phyloP scores from a whole-genome alignment of 805 yeast genomes.

The Dipodascopsis uninucleata region DNA sequence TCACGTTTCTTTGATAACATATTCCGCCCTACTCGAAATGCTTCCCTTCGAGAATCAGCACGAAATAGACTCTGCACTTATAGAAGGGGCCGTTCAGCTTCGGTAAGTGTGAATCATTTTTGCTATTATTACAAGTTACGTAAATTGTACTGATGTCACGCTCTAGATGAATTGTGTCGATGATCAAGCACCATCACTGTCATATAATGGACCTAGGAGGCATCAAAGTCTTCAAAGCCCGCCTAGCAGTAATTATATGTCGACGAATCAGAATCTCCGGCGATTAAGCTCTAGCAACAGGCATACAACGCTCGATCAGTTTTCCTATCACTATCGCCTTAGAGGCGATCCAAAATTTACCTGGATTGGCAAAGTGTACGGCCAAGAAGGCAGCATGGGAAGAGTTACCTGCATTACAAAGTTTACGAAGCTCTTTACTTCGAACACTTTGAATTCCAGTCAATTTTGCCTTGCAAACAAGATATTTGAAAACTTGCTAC shows the following conservation, averaged over 20 bases:
- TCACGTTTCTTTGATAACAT: no score
- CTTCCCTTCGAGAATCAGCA: no score
- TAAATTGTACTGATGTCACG: no score
- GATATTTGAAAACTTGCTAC: constrained; percentile 8
- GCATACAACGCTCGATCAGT: background rate
- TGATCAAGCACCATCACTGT: background rate
- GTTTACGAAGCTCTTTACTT: constrained; percentile 5
- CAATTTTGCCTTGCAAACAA: constrained; percentile 11
- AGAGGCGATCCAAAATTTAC: background rate
- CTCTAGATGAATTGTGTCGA: background rate
- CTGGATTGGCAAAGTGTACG: constrained; percentile 36
- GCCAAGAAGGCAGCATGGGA: constrained; percentile 73
- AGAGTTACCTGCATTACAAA: constrained; percentile 66
- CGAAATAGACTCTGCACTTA: no score
- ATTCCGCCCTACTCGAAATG: no score
- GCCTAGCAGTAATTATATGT: background rate
- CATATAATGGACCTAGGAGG: background rate
- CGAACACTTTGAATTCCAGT: background rate
- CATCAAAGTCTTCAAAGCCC: background rate
- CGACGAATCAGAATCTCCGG: background rate
- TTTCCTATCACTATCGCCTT: constrained; percentile 1
- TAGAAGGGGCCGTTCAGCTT: no score
- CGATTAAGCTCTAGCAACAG: background rate
- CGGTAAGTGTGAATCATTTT: no score
- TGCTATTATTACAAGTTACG: no score